Evolutionary conservation across 1,284 basidiomycete species (phyloP), one percentile per base, ranked within the genome.

Genomic region (Puccinia hordei): DNA sequence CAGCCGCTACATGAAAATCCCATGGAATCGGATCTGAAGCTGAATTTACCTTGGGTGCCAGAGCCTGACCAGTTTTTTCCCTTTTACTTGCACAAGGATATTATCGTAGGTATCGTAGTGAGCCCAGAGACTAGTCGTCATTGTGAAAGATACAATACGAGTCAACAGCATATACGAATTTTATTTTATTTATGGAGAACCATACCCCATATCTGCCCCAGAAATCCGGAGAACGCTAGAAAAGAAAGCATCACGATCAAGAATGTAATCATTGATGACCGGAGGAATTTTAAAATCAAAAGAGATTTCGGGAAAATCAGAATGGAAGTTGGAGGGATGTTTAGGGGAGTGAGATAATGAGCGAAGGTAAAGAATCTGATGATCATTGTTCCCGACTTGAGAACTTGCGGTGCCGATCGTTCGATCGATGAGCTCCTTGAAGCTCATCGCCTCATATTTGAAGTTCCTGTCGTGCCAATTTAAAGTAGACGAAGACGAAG

Each of bases 91-190:
- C n/a, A 72, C 61, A 15, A 80, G 61, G 35, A 80, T 73, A 57
- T 80, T 80, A 53, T 80, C 78, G 38, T 71, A 80, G 6, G 71
- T 68, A 46, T 80, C 78, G 63, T 80, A 80, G 44, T 80, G 78
- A 38, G 78, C 78, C 78, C 78, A 80, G 35, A 80, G 72, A 19
- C 78, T 80, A 53, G 22, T 19, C 44, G 38, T 38, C 24, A 49
- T 65, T 46, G 63, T 24, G 3, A 17, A 46, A 19, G 17, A 66
- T 8, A 55, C 17, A 66, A 41, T 17, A n/a, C 33, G 35, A 24
- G 22, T 33, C 33, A 55, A 38, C 15, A 38, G n/a, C 61, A 13
- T 1, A 63, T 24, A 24, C 19, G 9, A 5, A 68, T 33, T 41
- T 5, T 4, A 15, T 15, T 66, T 27, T 33, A 38, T 65, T n/a